Base-by-base conservation (phyloP, 176 grass and related monocot genomes). In the Calamus simplicifolius region DNA sequence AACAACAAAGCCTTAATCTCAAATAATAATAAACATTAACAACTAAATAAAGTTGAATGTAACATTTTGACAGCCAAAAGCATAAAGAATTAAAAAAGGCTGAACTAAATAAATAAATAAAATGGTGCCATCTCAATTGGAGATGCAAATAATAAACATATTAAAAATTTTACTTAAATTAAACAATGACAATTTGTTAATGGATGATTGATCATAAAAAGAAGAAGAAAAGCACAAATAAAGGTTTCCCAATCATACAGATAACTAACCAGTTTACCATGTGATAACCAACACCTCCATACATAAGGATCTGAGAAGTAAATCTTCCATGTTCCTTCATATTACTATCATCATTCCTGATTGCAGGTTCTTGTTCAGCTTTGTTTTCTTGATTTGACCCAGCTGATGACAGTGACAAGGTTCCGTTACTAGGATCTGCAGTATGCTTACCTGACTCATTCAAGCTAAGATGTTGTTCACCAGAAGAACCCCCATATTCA, bases 251-350 rank as follows among this genome's bases (percentile, higher is more conserved):
- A 38, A 72, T 54, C 17, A 18, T 70, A 66, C 28, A 77, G 72
- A 80, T 78, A 76, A 92, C 93, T 92, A 78, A 98, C 93, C 93
- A 92, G 87, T 98, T 98, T 78, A 92, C 73, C 87, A 98, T 98
- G 80, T 98, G 87, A 73, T 98, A 98, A 49, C 84, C 85, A 80
- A 98, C 88, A 88, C 93, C 87, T 76, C 87, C 84, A 92, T 81
- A 79, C 51, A 85, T 73, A 75, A 98, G 87, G 17, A 55, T 80
- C 61, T 92, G 87, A 56, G 71, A 80, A 49, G 72, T 31, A 64
- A 82, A 71, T 64, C 62, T 87, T 38, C 52, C 69, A 77, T 59
- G 69, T 51, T 64, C 75, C 51, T 27, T 62, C 31, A 56, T 52
- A 62, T 51, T 71, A 77, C 18, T 82, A 76, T 72, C 77, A 59